A percentile compares a stretch with the other conserved stretches of the same genome.
These are phyloP conservation scores for Botryobasidium botryosum DNA, from an alignment of 768 basidiomycete genomes.

Conservation along the genomic window DNA sequence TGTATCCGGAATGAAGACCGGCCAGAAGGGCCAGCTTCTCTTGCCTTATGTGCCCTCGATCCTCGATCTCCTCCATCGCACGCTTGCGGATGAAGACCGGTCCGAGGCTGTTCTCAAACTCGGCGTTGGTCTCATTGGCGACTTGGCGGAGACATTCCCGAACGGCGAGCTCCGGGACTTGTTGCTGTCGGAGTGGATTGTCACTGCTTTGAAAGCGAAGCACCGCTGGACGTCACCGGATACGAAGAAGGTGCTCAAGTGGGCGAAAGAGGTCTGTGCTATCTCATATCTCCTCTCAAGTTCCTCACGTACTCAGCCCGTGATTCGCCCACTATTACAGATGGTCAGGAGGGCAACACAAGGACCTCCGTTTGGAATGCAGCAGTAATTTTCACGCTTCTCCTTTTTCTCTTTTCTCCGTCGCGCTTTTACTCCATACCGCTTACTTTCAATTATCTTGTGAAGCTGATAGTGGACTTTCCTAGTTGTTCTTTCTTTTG, in stretches of 20 bases:
- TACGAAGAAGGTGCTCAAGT: conserved; percentile 77
- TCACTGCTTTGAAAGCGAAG: conserved; percentile 53
- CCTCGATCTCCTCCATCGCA: conserved; percentile 65
- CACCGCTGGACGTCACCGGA: conserved; percentile 49
- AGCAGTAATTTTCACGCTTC: not conserved
- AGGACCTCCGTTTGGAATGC: not conserved
- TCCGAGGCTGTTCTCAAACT: conserved; percentile 61
- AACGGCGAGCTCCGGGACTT: conserved; percentile 64
- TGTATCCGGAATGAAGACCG: conserved; percentile 76
- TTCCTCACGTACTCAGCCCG: not conserved
- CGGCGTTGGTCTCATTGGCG: conserved; percentile 76
- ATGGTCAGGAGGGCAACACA: conserved; percentile 1
- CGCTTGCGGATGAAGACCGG: conserved; percentile 65
- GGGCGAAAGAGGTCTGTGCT: conserved; percentile 69
- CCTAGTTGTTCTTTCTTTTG: no score
- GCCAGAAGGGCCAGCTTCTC: conserved; percentile 50
- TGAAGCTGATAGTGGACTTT: no score
- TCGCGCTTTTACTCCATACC: not conserved
- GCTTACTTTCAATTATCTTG: not conserved
- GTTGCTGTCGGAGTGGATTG: conserved; percentile 60
- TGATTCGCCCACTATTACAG: not conserved
- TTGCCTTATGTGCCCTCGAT: conserved; percentile 56
- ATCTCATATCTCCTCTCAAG: not conserved
- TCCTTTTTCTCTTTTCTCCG: not conserved
- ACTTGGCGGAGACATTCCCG: conserved; percentile 79